Percentiles rank a stretch among this genome's conserved stretches.
Conservation (phyloP, 495 filamentous ascomycete species). For the Chaetomium tenue region DNA sequence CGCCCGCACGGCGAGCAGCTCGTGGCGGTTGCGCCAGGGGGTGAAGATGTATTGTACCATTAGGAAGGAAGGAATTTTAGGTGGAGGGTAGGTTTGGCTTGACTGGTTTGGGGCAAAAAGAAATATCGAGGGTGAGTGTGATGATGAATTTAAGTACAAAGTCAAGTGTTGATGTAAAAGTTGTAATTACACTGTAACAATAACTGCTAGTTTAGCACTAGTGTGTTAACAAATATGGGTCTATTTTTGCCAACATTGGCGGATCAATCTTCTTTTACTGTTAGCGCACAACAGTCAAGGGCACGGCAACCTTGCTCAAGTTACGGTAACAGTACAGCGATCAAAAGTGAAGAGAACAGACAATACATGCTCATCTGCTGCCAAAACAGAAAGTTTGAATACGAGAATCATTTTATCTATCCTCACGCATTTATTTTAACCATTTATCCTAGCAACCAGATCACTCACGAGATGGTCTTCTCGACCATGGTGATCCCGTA, state of each 20-base stretch:
- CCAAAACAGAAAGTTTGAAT: background rate
- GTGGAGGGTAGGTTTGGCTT: background rate
- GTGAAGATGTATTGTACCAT: conserved; percentile 79
- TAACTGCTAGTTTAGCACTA: background rate
- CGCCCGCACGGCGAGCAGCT: conserved; percentile 64
- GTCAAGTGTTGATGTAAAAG: background rate
- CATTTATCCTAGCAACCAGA: background rate
- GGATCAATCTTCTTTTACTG: background rate
- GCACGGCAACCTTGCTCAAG: no score
- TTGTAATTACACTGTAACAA: background rate
- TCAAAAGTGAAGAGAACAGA: no score
- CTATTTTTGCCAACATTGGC: background rate
- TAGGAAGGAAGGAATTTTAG: background rate
- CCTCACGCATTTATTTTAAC: conserved; percentile 6
- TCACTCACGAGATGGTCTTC: conserved; percentile 37
- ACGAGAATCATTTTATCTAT: conserved; percentile 15
- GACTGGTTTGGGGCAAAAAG: background rate
- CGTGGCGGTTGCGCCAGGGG: conserved; percentile 67
- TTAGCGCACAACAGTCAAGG: background rate
- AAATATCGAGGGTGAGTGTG: background rate
- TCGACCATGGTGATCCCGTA: conserved; percentile 39
- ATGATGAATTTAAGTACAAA: background rate
- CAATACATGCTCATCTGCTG: no score
- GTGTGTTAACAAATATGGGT: background rate
- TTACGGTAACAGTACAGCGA: no score